These are phyloP conservation scores for Calvatia gigantea DNA, from an alignment of 768 basidiomycete genomes.

Conservation along the genomic window DNA sequence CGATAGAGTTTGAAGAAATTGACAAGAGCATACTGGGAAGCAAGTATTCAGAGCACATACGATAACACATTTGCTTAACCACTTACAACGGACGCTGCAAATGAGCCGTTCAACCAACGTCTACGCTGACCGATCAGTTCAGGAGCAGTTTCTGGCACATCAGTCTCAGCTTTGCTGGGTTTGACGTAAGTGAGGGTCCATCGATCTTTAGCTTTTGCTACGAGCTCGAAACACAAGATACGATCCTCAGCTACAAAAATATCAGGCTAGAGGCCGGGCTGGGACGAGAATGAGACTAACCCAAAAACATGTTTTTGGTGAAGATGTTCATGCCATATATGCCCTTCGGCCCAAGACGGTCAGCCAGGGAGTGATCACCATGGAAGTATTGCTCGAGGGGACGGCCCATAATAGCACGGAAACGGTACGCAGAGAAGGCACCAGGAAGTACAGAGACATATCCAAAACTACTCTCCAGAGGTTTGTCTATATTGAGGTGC, in stretches of 20 bases:
- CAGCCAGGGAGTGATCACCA: conserved; percentile 86
- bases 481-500: conserved; percentile 66
- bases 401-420: conserved; percentile 83
- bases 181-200: conserved; percentile 94
- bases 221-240: conserved; percentile 96
- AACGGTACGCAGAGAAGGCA: conserved; percentile 97
- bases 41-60: conserved; percentile 9
- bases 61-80: not conserved
- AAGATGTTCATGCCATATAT: conserved; percentile 97
- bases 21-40: conserved; percentile 76
- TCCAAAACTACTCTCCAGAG: conserved; percentile 92
- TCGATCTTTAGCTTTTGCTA: conserved; percentile 80
- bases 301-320: conserved; percentile 79
- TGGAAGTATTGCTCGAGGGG: conserved; percentile 87
- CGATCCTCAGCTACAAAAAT: conserved; percentile 74
- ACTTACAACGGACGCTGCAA: conserved; percentile 86
- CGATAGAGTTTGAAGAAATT: conserved; percentile 89
- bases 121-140: conserved; percentile 95
- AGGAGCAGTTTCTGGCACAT: conserved; percentile 89
- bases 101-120: conserved; percentile 96
- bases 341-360: conserved; percentile 89
- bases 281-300: conserved; percentile 19
- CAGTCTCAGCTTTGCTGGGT: conserved; percentile 93
- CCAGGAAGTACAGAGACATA: conserved; percentile 95
- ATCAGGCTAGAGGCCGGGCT: conserved; percentile 1